phyloP scores from a whole-genome alignment of 768 basidiomycete species.

The Trametes coccinea region DNA sequence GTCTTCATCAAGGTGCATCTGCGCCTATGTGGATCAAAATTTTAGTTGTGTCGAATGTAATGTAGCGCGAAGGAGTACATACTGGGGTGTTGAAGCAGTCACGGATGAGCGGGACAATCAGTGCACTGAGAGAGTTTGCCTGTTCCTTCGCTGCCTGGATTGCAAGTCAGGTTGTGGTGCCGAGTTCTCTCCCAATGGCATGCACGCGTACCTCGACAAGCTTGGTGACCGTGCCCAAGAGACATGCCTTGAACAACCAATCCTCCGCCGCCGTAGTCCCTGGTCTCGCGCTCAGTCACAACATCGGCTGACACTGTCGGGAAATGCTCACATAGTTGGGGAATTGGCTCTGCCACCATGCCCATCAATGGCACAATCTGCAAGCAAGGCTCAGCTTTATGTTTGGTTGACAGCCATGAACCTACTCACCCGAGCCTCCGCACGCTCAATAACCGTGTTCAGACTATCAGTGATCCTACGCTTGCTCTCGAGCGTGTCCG shows the following conservation, averaged over 20 bases:
- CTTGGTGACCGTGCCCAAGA: slow-evolving; percentile 70
- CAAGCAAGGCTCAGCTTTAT: not conserved
- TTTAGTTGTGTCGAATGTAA: not conserved
- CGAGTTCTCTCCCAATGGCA: too few relatives aligned
- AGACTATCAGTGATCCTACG: slow-evolving; percentile 69
- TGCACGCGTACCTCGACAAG: slow-evolving; percentile 55
- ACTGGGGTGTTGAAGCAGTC: slow-evolving; percentile 30
- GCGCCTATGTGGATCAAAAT: slow-evolving; percentile 41
- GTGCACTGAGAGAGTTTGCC: slow-evolving; percentile 19
- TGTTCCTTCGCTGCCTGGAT: slow-evolving; percentile 62
- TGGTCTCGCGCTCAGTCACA: slow-evolving; percentile 31
- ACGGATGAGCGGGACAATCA: slow-evolving; percentile 27
- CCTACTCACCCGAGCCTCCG: slow-evolving; percentile 37
- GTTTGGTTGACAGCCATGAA: too few relatives aligned
- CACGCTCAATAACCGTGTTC: slow-evolving; percentile 64
- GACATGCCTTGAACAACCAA: slow-evolving; percentile 67
- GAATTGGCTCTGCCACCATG: slow-evolving; percentile 64
- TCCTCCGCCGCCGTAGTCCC: slow-evolving; percentile 71
- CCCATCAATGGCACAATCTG: slow-evolving; percentile 70
- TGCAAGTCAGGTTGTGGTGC: not conserved
- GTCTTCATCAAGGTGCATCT: slow-evolving; percentile 76
- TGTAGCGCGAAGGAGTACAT: not conserved
- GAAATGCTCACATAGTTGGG: slow-evolving; percentile 63
- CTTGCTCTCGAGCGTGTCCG: slow-evolving; percentile 76
- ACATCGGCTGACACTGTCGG: not conserved